Conservation (phyloP, 129 eudicot species). For the Scalesia atractyloides region DNA sequence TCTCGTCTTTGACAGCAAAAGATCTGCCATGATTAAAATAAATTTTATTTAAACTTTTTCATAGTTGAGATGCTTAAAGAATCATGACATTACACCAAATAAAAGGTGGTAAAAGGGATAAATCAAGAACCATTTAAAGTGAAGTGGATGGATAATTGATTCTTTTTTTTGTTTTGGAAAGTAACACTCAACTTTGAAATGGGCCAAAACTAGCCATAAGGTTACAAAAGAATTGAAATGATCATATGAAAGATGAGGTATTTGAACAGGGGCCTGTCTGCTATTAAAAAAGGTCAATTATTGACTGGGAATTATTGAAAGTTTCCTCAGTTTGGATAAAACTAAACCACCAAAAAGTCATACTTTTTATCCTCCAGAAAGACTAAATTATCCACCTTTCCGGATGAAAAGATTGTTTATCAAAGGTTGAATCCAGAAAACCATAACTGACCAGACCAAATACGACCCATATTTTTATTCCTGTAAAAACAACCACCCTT, state of each 20-base stretch:
- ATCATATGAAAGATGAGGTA: too few relatives aligned
- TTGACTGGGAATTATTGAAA: constrained; percentile 12
- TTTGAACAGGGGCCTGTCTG: constrained; percentile 4
- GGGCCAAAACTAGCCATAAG: constrained; percentile 21
- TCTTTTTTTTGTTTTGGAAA: constrained; percentile 20
- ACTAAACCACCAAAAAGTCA: constrained; percentile 9
- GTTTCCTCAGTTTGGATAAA: constrained; percentile 24
- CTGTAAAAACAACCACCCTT: too few relatives aligned
- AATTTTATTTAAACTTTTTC: background rate
- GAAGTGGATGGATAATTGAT: constrained; percentile 27
- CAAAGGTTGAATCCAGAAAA: too few relatives aligned
- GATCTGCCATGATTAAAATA: constrained; percentile 50
- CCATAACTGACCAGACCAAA: too few relatives aligned
- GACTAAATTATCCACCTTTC: background rate
- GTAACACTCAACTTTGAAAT: constrained; percentile 28
- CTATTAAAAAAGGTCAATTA: constrained; percentile 21
- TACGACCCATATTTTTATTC: too few relatives aligned
- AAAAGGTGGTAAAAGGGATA: constrained; percentile 14
- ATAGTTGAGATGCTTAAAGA: constrained; percentile 26
- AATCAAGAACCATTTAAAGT: constrained; percentile 28
- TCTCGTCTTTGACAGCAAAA: constrained; percentile 88
- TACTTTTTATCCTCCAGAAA: background rate
- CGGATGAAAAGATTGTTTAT: background rate
- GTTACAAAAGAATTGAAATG: constrained; percentile 9
- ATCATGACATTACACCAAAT: constrained; percentile 18